Evolutionary conservation across 2,329 filamentous ascomycete genomes (phyloP).

Genomic region (Myriosclerotinia duriaeana): DNA sequence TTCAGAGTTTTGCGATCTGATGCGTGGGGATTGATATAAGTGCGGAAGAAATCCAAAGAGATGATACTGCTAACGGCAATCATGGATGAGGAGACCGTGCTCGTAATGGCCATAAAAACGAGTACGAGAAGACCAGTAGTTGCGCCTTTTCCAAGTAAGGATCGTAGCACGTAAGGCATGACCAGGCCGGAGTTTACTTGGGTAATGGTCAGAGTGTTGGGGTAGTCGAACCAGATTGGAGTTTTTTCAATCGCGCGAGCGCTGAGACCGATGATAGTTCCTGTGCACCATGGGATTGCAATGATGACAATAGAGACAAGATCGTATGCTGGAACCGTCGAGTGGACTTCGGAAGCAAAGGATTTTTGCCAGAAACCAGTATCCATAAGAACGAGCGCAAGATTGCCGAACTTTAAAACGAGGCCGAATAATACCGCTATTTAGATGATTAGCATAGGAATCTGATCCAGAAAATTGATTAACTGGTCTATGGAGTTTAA

Average conservation of each 20-base stretch:
- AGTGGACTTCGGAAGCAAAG: constrained; percentile 49
- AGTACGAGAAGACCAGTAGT: constrained; percentile 46
- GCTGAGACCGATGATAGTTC: constrained; percentile 48
- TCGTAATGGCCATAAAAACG: constrained; percentile 53
- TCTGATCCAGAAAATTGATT: neutral
- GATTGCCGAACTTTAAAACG: constrained; percentile 49
- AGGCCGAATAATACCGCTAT: constrained; percentile 46
- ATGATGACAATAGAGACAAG: constrained; percentile 50
- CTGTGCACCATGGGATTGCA: constrained; percentile 49
- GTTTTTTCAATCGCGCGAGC: constrained; percentile 47
- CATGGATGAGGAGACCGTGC: constrained; percentile 50
- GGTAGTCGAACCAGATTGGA: constrained; percentile 45
- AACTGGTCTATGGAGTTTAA: neutral
- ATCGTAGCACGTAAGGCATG: constrained; percentile 39
- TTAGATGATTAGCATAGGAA: neutral
- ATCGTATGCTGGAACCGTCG: constrained; percentile 46
- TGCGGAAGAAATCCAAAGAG: constrained; percentile 52
- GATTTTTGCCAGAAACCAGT: constrained; percentile 55
- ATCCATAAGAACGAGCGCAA: constrained; percentile 45
- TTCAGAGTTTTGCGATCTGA: constrained; percentile 45
- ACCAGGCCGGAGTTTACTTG: constrained; percentile 36
- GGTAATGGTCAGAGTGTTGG: constrained; percentile 31
- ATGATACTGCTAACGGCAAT: constrained; percentile 53
- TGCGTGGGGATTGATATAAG: constrained; percentile 47
- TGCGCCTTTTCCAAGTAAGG: constrained; percentile 38